A percentile compares a stretch with the other conserved stretches of the same genome.
Evolutionary conservation across 208 protist species (phyloP).

Genomic region (Acanthamoeba royreba): DNA sequence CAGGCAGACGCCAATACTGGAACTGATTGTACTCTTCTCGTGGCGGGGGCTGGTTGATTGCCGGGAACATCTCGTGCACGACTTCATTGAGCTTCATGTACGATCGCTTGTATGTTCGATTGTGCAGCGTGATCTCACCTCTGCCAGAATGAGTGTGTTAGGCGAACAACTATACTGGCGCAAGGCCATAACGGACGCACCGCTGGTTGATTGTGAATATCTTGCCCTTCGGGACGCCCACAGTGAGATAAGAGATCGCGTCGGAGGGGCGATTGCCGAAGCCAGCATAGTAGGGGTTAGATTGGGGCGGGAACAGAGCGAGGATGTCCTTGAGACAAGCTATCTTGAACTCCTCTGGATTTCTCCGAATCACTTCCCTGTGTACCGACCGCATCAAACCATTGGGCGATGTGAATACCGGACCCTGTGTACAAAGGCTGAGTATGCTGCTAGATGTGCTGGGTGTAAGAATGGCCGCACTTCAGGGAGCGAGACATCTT

Average conservation of each 20-base stretch:
- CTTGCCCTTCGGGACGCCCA: slow-evolving; percentile 73
- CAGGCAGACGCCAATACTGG: slow-evolving; percentile 25
- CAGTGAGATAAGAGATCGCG: slow-evolving; percentile 70
- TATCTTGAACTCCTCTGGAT: slow-evolving; percentile 83
- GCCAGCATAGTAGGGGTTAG: slow-evolving; percentile 74
- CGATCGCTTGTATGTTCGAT: slow-evolving; percentile 9
- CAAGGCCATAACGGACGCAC: neutral
- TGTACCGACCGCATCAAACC: slow-evolving; percentile 68
- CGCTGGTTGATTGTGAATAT: slow-evolving; percentile 81
- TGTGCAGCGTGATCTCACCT: neutral
- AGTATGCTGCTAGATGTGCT: neutral
- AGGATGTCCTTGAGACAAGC: slow-evolving; percentile 72
- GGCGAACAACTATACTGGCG: neutral
- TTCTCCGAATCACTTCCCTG: slow-evolving; percentile 69
- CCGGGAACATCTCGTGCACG: slow-evolving; percentile 46
- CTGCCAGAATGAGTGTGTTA: neutral
- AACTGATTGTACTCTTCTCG: slow-evolving; percentile 41
- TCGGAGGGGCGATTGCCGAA: slow-evolving; percentile 80
- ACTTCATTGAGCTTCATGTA: slow-evolving; percentile 50
- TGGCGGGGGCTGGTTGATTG: neutral
- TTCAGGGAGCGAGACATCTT: slow-evolving; percentile 37
- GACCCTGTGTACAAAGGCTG: slow-evolving; percentile 51
- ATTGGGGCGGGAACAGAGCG: slow-evolving; percentile 67
- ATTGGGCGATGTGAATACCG: slow-evolving; percentile 77
- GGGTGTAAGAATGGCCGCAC: neutral